phyloP scores from a whole-genome alignment of 257 asterid genomes.

The Solanum ossicruentum region DNA sequence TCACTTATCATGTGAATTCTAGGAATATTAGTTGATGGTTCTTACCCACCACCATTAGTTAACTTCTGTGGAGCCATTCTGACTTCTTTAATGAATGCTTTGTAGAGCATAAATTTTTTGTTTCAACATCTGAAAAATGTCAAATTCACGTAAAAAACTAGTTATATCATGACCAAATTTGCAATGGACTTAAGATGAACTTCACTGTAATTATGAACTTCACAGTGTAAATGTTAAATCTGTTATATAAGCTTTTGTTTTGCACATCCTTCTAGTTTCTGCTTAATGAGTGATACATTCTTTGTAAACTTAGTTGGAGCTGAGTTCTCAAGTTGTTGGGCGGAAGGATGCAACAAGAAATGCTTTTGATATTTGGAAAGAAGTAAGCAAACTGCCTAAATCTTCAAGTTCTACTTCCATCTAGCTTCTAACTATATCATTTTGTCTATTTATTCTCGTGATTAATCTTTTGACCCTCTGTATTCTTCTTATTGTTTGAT shows the following conservation, averaged over 20 bases:
- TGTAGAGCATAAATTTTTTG: background rate
- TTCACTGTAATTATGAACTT: background rate
- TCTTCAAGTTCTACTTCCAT: background rate
- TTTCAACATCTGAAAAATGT: background rate
- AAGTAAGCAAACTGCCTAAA: slow-evolving; percentile 29
- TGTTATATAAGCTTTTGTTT: background rate
- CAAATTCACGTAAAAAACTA: background rate
- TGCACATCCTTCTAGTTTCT: background rate
- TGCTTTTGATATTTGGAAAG: slow-evolving; percentile 95
- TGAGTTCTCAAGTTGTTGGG: slow-evolving; percentile 93
- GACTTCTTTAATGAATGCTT: background rate
- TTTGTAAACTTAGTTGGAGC: slow-evolving; percentile 44
- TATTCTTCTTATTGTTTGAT: background rate
- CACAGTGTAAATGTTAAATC: background rate
- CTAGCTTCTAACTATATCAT: background rate
- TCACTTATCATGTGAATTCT: background rate
- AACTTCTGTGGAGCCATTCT: background rate
- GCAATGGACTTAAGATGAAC: background rate
- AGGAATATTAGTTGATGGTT: background rate
- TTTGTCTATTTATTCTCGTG: background rate
- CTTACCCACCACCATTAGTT: background rate
- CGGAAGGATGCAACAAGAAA: slow-evolving; percentile 70
- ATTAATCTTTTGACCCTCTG: background rate
- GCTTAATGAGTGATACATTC: background rate
- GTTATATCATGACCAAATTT: background rate